Percentiles rank a stretch among this genome's conserved stretches.
phyloP scores from a whole-genome alignment of 1,284 basidiomycete genomes.

The Cutaneotrichosporon mucoides region DNA sequence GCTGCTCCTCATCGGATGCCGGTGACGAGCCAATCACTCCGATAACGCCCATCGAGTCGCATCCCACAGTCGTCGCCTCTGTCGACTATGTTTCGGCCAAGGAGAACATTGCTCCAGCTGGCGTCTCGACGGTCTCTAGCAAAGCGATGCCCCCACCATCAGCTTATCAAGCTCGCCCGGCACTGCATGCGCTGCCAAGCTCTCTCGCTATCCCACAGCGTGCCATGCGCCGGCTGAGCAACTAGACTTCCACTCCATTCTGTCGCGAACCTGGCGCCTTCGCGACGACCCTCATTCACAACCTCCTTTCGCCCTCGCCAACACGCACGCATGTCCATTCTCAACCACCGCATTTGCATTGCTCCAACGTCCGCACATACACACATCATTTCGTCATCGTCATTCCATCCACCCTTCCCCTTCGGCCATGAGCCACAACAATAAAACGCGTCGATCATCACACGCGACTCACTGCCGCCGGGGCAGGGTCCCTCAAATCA shows the following conservation, averaged over 20 bases:
- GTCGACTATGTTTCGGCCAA: slow-evolving; percentile 30
- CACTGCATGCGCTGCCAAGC: slow-evolving; percentile 26
- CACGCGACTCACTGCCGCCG: neutral
- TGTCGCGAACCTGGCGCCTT: neutral
- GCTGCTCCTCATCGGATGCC: slow-evolving; percentile 46
- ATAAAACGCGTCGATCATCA: neutral
- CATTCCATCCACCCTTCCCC: slow-evolving; percentile 3
- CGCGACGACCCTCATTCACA: too few relatives aligned
- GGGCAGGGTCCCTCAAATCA: neutral
- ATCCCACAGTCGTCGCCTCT: slow-evolving; percentile 24
- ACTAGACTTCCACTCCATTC: slow-evolving; percentile 15
- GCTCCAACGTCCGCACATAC: slow-evolving; percentile 1
- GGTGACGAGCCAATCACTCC: slow-evolving; percentile 49
- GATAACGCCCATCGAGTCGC: slow-evolving; percentile 43
- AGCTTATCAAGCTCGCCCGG: slow-evolving; percentile 16
- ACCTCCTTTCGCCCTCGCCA: neutral
- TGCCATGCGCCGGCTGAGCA: slow-evolving; percentile 35
- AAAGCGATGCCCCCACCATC: slow-evolving; percentile 16
- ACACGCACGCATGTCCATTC: slow-evolving; percentile 12
- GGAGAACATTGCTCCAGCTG: slow-evolving; percentile 43
- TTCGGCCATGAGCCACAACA: too few relatives aligned
- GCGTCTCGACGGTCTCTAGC: slow-evolving; percentile 9
- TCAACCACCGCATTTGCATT: slow-evolving; percentile 4
- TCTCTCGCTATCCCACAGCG: slow-evolving; percentile 25
- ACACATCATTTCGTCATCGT: slow-evolving; percentile 9